Evolutionary conservation across 495 filamentous ascomycete species (phyloP).

Genomic region (Xylaria grammica): DNA sequence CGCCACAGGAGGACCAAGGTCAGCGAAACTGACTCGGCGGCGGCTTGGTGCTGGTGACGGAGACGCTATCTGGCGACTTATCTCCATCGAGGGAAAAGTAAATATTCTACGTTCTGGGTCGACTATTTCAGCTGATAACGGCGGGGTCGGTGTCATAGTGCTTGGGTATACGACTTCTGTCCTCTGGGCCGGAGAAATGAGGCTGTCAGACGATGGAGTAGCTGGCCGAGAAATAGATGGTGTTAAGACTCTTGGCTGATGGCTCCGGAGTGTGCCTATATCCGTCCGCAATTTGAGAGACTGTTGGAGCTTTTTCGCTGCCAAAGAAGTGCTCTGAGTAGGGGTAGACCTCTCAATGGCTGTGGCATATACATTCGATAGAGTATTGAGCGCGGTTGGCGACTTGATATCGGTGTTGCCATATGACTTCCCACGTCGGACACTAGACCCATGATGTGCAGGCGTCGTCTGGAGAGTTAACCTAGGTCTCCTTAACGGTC

Average conservation of each 20-base stretch:
- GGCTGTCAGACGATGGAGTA: slow-evolving; percentile 51
- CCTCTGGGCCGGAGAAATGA: slow-evolving; percentile 45
- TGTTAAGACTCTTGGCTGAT: slow-evolving; percentile 38
- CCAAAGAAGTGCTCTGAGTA: slow-evolving; percentile 44
- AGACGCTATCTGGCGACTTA: slow-evolving; percentile 21
- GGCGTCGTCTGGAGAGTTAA: slow-evolving; percentile 77
- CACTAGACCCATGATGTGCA: slow-evolving; percentile 29
- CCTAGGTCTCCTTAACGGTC: slow-evolving; percentile 66
- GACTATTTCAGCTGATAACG: slow-evolving; percentile 50
- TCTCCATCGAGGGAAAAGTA: slow-evolving; percentile 40
- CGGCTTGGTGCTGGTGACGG: slow-evolving; percentile 29
- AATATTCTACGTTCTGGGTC: slow-evolving; percentile 47
- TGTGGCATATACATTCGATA: slow-evolving; percentile 77
- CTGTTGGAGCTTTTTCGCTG: slow-evolving; percentile 47
- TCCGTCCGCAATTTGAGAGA: slow-evolving; percentile 55
- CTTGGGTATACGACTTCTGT: slow-evolving; percentile 49
- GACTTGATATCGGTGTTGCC: slow-evolving; percentile 64
- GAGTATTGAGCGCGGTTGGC: slow-evolving; percentile 81
- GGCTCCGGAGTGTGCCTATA: slow-evolving; percentile 25
- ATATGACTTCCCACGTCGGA: slow-evolving; percentile 41
- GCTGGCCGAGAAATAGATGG: slow-evolving; percentile 51
- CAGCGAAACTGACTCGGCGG: slow-evolving; percentile 29
- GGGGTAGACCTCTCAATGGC: slow-evolving; percentile 69
- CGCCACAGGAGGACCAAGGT: slow-evolving; percentile 20
- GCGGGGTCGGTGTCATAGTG: slow-evolving; percentile 56